Evolutionary conservation across 495 filamentous ascomycete species (phyloP).

Genomic region (Penicillium manginii): DNA sequence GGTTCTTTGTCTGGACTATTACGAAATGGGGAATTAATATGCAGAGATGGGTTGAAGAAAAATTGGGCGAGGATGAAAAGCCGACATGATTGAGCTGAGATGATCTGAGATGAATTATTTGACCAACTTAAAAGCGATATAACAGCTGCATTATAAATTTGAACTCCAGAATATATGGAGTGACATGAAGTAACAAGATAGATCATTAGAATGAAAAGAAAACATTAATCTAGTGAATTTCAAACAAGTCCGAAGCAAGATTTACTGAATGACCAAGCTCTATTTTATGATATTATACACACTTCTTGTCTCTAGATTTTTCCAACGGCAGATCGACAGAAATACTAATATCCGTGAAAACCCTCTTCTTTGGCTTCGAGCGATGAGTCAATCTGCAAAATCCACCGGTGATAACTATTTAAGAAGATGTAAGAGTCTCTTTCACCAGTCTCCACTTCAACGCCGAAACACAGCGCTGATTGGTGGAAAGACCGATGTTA

Average conservation of each 20-base stretch:
- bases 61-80: slow-evolving; percentile 26
- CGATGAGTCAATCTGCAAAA: background rate
- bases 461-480: background rate
- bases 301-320: no score
- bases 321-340: no score
- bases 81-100: slow-evolving; percentile 1
- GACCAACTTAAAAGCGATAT: background rate
- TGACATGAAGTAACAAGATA: slow-evolving; percentile 6
- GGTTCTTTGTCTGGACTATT: slow-evolving; percentile 36
- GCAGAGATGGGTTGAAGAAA: slow-evolving; percentile 45
- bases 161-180: slow-evolving; percentile 7
- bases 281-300: no score
- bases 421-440: background rate
- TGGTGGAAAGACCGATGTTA: background rate
- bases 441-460: background rate
- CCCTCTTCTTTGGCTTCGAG: background rate
- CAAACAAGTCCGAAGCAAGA: no score
- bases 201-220: slow-evolving; percentile 1
- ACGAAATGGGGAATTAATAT: slow-evolving; percentile 48
- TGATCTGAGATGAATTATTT: background rate
- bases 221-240: no score
- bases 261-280: no score
- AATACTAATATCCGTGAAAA: no score
- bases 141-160: slow-evolving; percentile 6
- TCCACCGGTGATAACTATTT: background rate